Conservation (phyloP, 768 basidiomycete species). For the Pleurotus platypus region DNA sequence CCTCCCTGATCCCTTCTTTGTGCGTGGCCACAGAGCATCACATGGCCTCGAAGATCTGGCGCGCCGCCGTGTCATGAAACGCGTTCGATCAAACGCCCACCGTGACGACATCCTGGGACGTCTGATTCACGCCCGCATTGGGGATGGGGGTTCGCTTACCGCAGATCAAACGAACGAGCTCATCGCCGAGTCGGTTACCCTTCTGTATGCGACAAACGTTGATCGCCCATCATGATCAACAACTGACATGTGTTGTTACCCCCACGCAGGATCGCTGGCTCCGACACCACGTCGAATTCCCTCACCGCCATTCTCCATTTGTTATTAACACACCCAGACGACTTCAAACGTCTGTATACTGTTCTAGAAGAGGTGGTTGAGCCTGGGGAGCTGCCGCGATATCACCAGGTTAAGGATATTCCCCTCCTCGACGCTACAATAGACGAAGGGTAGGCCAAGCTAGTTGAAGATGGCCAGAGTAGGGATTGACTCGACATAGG, state of each 20-base stretch:
- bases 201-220: conserved; percentile 17
- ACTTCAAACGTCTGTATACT: conserved; percentile 14
- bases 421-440: conserved; percentile 22
- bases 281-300: conserved; percentile 29
- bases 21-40: conserved; percentile 16
- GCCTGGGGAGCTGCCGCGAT: conserved; percentile 7
- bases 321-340: conserved; percentile 17
- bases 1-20: conserved; percentile 20
- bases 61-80: conserved; percentile 17
- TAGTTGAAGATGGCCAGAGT: neutral
- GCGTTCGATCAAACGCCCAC: conserved; percentile 12
- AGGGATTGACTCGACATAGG: conserved; percentile 5
- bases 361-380: conserved; percentile 11
- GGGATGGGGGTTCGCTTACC: conserved; percentile 4
- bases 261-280: conserved; percentile 25
- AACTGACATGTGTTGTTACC: neutral
- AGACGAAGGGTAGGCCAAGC: conserved; percentile 18
- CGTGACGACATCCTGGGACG: conserved; percentile 23
- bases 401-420: conserved; percentile 19
- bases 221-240: neutral
- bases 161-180: conserved; percentile 18
- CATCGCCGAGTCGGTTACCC: conserved; percentile 21
- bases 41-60: conserved; percentile 16
- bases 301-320: conserved; percentile 21
- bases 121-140: conserved; percentile 16